Conservation (phyloP, 1,284 basidiomycete species). For the Puccinia sorghi region DNA sequence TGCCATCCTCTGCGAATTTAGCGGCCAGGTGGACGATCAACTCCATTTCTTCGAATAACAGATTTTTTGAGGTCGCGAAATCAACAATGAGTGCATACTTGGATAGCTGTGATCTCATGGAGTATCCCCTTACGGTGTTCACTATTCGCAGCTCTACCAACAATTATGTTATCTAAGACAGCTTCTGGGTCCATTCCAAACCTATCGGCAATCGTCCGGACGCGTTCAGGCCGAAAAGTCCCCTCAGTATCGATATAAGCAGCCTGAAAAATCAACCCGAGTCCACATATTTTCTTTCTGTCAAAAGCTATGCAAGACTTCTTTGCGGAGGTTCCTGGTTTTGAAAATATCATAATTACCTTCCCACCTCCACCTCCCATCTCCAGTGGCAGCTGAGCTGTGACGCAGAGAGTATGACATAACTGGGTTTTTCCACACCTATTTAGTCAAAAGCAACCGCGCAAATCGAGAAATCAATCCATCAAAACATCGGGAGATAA, state of each 20-base stretch:
- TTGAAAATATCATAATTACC: constrained; percentile 59
- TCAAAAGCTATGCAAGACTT: background rate
- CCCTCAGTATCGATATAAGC: constrained; percentile 92
- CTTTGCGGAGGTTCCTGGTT: background rate
- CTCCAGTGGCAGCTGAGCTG: constrained; percentile 80
- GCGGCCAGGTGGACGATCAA: constrained; percentile 77
- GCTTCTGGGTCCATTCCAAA: constrained; percentile 84
- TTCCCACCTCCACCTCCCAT: constrained; percentile 87
- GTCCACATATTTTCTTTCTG: no score
- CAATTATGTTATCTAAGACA: constrained; percentile 81
- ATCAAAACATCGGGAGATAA: constrained; percentile 15
- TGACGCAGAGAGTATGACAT: constrained; percentile 86
- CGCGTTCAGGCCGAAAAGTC: constrained; percentile 88
- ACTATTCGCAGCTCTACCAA: constrained; percentile 56
- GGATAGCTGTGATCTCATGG: background rate
- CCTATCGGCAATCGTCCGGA: constrained; percentile 81
- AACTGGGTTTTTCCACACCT: constrained; percentile 85
- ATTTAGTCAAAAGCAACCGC: constrained; percentile 64
- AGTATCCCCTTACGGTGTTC: background rate
- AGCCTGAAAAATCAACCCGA: constrained; percentile 60
- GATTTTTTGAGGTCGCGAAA: constrained; percentile 3
- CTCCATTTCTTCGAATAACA: constrained; percentile 67
- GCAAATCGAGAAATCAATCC: constrained; percentile 63
- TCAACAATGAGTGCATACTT: background rate
- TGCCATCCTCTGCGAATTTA: constrained; percentile 55